Evolutionary conservation across 495 filamentous ascomycete genomes (phyloP).

Genomic region (Penicillium simplicissimum): DNA sequence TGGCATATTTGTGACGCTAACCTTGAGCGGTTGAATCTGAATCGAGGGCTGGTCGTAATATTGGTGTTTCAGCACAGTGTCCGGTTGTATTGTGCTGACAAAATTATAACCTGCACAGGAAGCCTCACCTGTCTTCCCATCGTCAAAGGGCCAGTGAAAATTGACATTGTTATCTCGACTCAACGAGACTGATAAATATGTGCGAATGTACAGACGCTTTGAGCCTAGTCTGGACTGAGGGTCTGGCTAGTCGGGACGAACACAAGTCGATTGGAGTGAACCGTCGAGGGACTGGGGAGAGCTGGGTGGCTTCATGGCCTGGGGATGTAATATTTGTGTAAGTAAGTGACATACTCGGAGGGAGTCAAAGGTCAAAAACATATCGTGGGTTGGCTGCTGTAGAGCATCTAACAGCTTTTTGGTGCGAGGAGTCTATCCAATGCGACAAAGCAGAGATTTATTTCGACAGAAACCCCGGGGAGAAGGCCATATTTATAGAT

Average conservation of each 20-base stretch:
- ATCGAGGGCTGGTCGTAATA: neutral
- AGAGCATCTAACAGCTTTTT: neutral
- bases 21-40: neutral
- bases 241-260: neutral
- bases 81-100: neutral
- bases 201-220: neutral
- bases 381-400: neutral
- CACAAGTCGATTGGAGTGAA: neutral
- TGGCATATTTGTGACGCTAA: neutral
- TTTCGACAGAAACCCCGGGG: neutral
- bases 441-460: neutral
- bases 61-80: neutral
- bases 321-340: neutral
- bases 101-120: neutral
- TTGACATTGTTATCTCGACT: neutral
- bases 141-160: neutral
- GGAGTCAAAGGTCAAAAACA: neutral
- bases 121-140: neutral
- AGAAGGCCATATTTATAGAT: neutral
- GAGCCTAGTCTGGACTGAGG: neutral
- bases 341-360: neutral
- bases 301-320: neutral
- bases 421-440: neutral
- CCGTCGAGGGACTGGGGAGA: neutral
- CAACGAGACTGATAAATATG: neutral